phyloP scores from a whole-genome alignment of 192 early-diverging fungal species.

The Entomortierella lignicola region DNA sequence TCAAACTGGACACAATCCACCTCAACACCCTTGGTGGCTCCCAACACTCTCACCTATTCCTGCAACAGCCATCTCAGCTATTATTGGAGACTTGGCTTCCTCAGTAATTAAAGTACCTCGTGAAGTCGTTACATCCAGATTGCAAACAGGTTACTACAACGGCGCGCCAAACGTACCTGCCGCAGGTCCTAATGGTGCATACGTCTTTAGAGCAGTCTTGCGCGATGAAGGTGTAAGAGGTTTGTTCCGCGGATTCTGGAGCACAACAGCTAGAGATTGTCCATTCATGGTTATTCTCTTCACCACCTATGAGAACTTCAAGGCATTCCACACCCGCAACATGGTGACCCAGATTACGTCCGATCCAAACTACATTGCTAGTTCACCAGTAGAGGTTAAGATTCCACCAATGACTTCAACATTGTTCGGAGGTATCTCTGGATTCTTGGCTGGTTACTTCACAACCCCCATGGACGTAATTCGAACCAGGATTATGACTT shows the following conservation, averaged over 20 bases:
- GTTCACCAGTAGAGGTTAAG: constrained; percentile 63
- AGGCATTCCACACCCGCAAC: constrained; percentile 68
- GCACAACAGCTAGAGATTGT: constrained; percentile 75
- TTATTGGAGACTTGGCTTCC: constrained; percentile 76
- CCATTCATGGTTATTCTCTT: constrained; percentile 86
- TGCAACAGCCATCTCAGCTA: constrained; percentile 76
- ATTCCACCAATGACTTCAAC: constrained; percentile 75
- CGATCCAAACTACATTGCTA: constrained; percentile 56
- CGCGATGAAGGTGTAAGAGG: constrained; percentile 69
- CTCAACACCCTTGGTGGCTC: constrained; percentile 53
- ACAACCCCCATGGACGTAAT: constrained; percentile 84
- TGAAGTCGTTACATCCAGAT: constrained; percentile 77
- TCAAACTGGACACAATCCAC: constrained; percentile 40
- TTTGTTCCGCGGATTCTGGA: constrained; percentile 78
- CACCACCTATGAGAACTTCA: constrained; percentile 80
- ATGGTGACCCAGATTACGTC: constrained; percentile 53
- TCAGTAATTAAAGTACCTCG: constrained; percentile 83
- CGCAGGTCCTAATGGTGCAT: constrained; percentile 53
- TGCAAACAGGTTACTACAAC: constrained; percentile 73
- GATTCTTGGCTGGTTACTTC: constrained; percentile 77
- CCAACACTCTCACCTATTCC: constrained; percentile 61
- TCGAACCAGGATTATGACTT: constrained; percentile 75
- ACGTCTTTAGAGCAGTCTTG: constrained; percentile 66
- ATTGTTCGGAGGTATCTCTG: constrained; percentile 78
- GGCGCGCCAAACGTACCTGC: constrained; percentile 16